phyloP scores from a whole-genome alignment of 129 eudicot species.

The Apium graveolens region DNA sequence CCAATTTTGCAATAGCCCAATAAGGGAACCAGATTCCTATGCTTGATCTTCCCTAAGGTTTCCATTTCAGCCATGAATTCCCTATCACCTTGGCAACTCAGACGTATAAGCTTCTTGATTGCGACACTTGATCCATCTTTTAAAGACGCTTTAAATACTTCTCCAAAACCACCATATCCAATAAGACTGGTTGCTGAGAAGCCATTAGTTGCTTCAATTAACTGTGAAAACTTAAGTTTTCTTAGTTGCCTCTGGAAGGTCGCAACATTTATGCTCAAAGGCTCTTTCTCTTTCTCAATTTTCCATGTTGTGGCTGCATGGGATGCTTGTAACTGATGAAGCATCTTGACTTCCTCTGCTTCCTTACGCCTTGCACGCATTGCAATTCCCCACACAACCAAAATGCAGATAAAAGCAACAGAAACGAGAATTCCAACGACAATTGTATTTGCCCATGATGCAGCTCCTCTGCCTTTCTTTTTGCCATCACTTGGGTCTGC shows the following conservation, averaged over 20 bases:
- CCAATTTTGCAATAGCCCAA: too few species aligned
- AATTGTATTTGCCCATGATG: conserved; percentile 54
- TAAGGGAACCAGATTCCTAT: too few species aligned
- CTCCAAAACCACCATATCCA: conserved; percentile 95
- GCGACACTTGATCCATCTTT: conserved; percentile 85
- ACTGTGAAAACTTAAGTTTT: conserved; percentile 69
- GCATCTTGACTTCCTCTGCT: conserved; percentile 61
- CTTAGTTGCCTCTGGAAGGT: conserved; percentile 75
- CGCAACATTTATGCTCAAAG: conserved; percentile 76
- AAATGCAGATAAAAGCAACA: conserved; percentile 51
- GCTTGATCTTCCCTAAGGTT: conserved; percentile 15
- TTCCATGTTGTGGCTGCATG: conserved; percentile 89
- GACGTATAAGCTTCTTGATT: conserved; percentile 72
- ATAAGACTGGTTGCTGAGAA: conserved; percentile 72
- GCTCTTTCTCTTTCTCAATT: conserved; percentile 92
- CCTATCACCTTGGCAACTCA: conserved; percentile 80
- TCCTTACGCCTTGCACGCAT: conserved; percentile 61
- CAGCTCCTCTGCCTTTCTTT: too few species aligned
- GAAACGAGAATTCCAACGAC: conserved; percentile 66
- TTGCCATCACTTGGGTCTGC: too few species aligned
- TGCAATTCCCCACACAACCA: conserved; percentile 69
- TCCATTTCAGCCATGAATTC: conserved; percentile 96
- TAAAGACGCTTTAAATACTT: conserved; percentile 68
- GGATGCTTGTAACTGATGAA: conserved; percentile 52
- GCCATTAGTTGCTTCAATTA: conserved; percentile 77